Evolutionary conservation across 148 eudicot species (phyloP).

Genomic region (Drosera capensis): DNA sequence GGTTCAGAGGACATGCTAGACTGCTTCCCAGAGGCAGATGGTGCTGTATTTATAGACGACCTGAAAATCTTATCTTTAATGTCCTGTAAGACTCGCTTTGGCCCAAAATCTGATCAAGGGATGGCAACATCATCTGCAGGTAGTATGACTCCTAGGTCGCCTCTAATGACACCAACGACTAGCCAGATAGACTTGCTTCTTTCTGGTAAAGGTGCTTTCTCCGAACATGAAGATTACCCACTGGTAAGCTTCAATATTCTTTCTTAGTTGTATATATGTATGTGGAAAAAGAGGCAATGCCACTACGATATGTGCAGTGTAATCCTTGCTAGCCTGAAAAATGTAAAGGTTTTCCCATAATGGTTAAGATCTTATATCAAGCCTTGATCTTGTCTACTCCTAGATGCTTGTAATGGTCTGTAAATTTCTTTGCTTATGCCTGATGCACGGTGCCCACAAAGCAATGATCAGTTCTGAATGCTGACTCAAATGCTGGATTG

Average conservation of each 20-base stretch:
- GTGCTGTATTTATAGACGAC: constrained; percentile 67
- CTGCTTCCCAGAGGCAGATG: constrained; percentile 78
- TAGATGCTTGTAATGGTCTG: too few relatives aligned
- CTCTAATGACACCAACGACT: constrained; percentile 69
- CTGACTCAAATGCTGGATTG: too few relatives aligned
- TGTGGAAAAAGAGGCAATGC: too few relatives aligned
- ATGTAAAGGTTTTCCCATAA: too few relatives aligned
- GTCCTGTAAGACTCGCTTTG: constrained; percentile 91
- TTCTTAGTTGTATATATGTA: too few relatives aligned
- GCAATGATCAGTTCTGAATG: too few relatives aligned
- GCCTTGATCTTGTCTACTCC: too few relatives aligned
- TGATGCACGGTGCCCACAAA: too few relatives aligned
- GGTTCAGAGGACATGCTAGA: constrained; percentile 98
- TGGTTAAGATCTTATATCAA: too few relatives aligned
- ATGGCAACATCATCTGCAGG: constrained; percentile 98
- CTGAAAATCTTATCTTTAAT: constrained; percentile 74
- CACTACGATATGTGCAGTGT: too few relatives aligned
- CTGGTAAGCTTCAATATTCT: constrained; percentile 41
- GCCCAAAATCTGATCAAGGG: constrained; percentile 98
- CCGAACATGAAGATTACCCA: constrained; percentile 83
- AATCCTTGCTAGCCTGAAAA: too few relatives aligned
- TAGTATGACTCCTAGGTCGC: constrained; percentile 97
- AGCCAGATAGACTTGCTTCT: constrained; percentile 78
- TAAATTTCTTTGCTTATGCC: too few relatives aligned
- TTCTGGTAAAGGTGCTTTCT: constrained; percentile 68